A percentile compares a stretch with the other conserved stretches of the same genome.
Conservation (phyloP, 805 yeast species). For the Vanderwaltozyma verrucispora region DNA sequence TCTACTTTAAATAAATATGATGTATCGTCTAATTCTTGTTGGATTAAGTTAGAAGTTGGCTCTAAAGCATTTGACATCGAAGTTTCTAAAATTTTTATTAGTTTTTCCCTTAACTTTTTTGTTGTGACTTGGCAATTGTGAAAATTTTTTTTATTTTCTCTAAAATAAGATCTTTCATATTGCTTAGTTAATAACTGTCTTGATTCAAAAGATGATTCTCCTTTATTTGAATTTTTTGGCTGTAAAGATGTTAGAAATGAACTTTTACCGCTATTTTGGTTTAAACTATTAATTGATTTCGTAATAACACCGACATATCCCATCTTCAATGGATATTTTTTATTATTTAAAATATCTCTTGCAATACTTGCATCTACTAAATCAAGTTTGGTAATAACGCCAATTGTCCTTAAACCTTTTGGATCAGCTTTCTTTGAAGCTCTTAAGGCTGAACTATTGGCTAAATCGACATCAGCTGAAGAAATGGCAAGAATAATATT, state of each 20-base stretch:
- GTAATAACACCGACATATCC: conserved; percentile 99
- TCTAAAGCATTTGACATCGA: conserved; percentile 84
- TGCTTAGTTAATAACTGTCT: conserved; percentile 40
- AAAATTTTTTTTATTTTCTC: conserved; percentile 49
- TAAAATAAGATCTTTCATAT: conserved; percentile 56
- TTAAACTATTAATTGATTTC: conserved; percentile 37
- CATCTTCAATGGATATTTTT: conserved; percentile 83
- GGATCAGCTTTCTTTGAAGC: conserved; percentile 91
- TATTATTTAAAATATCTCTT: conserved; percentile 54
- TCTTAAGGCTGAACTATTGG: conserved; percentile 87
- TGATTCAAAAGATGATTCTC: conserved; percentile 38
- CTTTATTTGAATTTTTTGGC: conserved; percentile 35
- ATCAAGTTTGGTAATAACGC: conserved; percentile 91
- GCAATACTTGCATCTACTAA: conserved; percentile 74
- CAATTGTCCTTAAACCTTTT: conserved; percentile 88
- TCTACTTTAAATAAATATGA: conserved; percentile 90
- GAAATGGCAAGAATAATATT: conserved; percentile 92
- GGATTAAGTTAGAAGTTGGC: conserved; percentile 79
- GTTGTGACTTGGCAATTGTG: conserved; percentile 67
- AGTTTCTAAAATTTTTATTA: conserved; percentile 77
- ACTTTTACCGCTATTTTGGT: conserved; percentile 29
- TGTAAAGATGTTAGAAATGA: not conserved
- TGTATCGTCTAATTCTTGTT: conserved; percentile 88
- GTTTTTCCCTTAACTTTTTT: conserved; percentile 58
- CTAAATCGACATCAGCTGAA: conserved; percentile 96